Evolutionary conservation across 169 alveolate genomes (phyloP).

Genomic region (Neospora caninum): DNA sequence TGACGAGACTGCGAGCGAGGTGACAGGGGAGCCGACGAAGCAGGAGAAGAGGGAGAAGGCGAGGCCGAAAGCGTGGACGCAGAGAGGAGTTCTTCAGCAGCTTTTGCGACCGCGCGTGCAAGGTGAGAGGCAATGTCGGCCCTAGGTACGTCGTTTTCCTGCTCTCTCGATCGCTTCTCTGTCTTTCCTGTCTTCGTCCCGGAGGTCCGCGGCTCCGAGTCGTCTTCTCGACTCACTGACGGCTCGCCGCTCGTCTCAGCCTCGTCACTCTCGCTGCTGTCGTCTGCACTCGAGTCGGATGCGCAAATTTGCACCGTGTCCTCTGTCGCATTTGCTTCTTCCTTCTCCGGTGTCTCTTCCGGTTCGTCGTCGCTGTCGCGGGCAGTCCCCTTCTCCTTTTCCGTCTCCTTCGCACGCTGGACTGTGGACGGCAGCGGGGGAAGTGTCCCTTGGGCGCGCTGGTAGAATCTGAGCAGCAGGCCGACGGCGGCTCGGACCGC

Average conservation of each 20-base stretch:
- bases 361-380: background rate
- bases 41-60: background rate
- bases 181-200: background rate
- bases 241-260: too few species aligned
- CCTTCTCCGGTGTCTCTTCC: background rate
- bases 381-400: background rate
- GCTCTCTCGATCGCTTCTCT: background rate
- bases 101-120: too few species aligned
- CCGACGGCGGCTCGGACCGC: constrained; percentile 51
- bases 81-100: background rate
- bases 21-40: background rate
- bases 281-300: background rate
- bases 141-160: background rate
- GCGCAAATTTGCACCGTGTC: background rate
- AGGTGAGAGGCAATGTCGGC: background rate
- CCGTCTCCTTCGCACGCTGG: background rate
- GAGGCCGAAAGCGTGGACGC: background rate
- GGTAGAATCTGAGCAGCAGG: constrained; percentile 50
- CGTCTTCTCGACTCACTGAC: too few species aligned
- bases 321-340: background rate
- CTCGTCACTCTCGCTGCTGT: background rate
- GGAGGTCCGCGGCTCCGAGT: too few species aligned
- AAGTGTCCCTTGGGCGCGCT: constrained; percentile 42
- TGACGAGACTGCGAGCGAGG: background rate
- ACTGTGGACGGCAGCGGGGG: constrained; percentile 42